Percentiles rank a stretch among this genome's conserved stretches.
Conservation (phyloP, 352 stramenopile genomes). For the Phytophthora ohioensis region DNA sequence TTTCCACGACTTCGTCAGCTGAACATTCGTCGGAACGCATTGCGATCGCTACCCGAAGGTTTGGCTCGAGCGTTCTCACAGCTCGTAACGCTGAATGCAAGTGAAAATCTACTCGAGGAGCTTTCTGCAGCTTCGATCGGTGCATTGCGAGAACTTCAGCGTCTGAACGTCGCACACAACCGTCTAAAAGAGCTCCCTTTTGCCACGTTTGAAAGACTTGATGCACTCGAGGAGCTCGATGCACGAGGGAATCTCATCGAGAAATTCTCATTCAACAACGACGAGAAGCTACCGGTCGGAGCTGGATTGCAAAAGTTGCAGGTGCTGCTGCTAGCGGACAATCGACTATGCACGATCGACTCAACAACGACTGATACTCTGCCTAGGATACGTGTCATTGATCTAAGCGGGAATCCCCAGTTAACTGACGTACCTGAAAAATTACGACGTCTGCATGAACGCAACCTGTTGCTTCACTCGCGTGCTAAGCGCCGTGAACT, state of each 20-base stretch:
- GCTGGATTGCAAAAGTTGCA: constrained; percentile 47
- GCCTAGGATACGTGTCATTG: constrained; percentile 47
- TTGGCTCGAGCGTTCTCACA: constrained; percentile 48
- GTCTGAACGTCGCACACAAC: constrained; percentile 59
- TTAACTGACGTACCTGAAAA: constrained; percentile 54
- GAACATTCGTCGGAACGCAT: constrained; percentile 55
- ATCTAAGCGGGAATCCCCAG: constrained; percentile 52
- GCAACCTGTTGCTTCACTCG: constrained; percentile 69
- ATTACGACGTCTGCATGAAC: constrained; percentile 67
- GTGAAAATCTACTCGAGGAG: constrained; percentile 47
- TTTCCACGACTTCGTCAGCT: constrained; percentile 59
- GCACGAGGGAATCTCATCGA: constrained; percentile 51
- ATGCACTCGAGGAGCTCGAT: constrained; percentile 57
- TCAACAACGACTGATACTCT: constrained; percentile 37
- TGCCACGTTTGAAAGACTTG: constrained; percentile 38
- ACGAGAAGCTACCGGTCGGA: constrained; percentile 39
- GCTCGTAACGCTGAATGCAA: constrained; percentile 50
- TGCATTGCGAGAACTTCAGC: constrained; percentile 46
- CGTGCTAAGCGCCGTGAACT: constrained; percentile 69
- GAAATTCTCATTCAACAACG: constrained; percentile 37
- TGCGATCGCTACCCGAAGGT: constrained; percentile 44
- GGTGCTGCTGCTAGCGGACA: constrained; percentile 52
- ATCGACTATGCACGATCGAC: constrained; percentile 45
- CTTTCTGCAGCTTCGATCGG: constrained; percentile 47
- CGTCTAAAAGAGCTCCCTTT: constrained; percentile 39